A percentile compares a stretch with the other conserved stretches of the same genome.
These are phyloP conservation scores for Symbiodinium natans DNA, from an alignment of 73 alveolate genomes.

Conservation along the genomic window DNA sequence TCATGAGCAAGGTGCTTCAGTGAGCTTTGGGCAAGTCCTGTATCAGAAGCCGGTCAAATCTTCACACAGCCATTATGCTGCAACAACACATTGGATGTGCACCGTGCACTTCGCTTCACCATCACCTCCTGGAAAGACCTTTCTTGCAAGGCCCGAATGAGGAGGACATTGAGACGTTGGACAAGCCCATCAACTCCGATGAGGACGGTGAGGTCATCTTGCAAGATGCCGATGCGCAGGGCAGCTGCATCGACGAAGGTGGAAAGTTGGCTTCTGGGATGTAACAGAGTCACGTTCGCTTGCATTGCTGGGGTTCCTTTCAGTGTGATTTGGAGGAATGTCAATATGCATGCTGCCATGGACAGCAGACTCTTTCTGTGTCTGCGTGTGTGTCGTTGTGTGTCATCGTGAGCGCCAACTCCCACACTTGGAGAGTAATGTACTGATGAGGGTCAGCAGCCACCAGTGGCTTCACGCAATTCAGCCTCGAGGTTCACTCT, in stretches of 20 bases:
- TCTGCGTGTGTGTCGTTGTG: too few relatives aligned
- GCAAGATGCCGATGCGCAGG: constrained; percentile 25
- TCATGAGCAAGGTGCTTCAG: constrained; percentile 22
- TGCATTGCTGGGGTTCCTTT: too few relatives aligned
- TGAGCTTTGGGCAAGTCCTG: constrained; percentile 67
- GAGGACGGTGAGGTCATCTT: constrained; percentile 48
- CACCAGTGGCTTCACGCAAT: too few relatives aligned
- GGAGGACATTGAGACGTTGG: constrained; percentile 31
- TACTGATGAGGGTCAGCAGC: too few relatives aligned
- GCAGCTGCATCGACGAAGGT: constrained; percentile 53
- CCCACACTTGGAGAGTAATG: too few relatives aligned
- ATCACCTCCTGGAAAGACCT: neutral
- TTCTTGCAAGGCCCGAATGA: neutral
- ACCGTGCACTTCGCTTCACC: neutral
- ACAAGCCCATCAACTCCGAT: constrained; percentile 54
- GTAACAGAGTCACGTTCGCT: too few relatives aligned
- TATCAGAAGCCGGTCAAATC: constrained; percentile 40
- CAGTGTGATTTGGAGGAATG: too few relatives aligned
- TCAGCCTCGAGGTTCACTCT: too few relatives aligned
- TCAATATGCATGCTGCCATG: too few relatives aligned
- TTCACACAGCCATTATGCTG: neutral
- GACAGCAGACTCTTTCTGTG: too few relatives aligned
- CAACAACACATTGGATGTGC: neutral
- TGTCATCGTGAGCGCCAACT: too few relatives aligned
- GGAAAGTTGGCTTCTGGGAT: constrained; percentile 6